Percentiles rank a stretch among this genome's conserved stretches.
Conservation (phyloP, 768 basidiomycete species). For the Hericium erinaceus region DNA sequence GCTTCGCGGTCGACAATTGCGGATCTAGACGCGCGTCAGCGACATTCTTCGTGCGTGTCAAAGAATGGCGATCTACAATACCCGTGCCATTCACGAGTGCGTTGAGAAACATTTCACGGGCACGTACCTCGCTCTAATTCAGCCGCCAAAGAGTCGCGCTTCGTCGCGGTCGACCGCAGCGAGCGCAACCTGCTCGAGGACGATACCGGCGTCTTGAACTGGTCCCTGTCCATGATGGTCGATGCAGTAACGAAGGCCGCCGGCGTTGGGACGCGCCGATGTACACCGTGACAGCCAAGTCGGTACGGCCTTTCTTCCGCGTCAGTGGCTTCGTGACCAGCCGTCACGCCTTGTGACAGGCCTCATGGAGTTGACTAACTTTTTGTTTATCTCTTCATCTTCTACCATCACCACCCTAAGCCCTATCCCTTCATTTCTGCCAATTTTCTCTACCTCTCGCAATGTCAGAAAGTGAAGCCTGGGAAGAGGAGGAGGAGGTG, state of each 20-base stretch:
- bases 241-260: neutral
- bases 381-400: neutral
- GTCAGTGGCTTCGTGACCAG: neutral
- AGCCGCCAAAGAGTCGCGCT: constrained; percentile 58
- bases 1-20: constrained; percentile 55
- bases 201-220: constrained; percentile 2
- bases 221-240: neutral
- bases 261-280: neutral
- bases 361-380: neutral
- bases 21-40: constrained; percentile 36
- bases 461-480: neutral
- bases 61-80: neutral
- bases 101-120: neutral
- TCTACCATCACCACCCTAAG: neutral
- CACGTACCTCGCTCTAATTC: constrained; percentile 54
- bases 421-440: neutral
- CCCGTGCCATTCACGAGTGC: neutral
- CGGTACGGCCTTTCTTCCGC: neutral
- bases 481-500: neutral
- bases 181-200: neutral
- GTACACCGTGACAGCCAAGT: neutral
- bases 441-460: neutral
- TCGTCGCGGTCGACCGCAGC: constrained; percentile 29
- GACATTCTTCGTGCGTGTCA: constrained; percentile 1
- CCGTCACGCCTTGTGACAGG: neutral